Conservation (phyloP, 495 filamentous ascomycete species). For the Saxophila tyrrhenica region DNA sequence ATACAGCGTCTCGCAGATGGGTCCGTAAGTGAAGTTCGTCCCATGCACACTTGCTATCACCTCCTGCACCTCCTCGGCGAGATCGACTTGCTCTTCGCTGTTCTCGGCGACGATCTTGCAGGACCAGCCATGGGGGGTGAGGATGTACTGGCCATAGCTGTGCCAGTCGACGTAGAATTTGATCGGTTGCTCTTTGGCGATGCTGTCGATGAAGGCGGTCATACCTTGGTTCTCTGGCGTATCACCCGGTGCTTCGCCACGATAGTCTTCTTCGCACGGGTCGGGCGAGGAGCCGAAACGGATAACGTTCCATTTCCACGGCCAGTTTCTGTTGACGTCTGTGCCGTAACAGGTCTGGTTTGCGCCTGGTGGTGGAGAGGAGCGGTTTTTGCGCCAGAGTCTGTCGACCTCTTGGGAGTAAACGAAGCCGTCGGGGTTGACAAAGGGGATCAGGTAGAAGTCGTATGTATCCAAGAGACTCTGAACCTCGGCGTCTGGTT, state of each 20-base stretch:
- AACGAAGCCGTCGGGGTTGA: conserved; percentile 55
- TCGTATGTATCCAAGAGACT: conserved; percentile 47
- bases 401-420: conserved; percentile 49
- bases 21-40: conserved; percentile 35
- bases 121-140: conserved; percentile 38
- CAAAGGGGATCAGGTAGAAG: conserved; percentile 51
- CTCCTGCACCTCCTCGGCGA: conserved; percentile 23
- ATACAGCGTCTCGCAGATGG: conserved; percentile 50
- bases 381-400: conserved; percentile 56
- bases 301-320: conserved; percentile 35
- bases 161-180: conserved; percentile 54
- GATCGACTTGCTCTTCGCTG: conserved; percentile 22
- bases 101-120: conserved; percentile 37
- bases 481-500: conserved; percentile 31
- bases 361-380: conserved; percentile 26
- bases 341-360: conserved; percentile 38
- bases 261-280: conserved; percentile 45
- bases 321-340: conserved; percentile 59
- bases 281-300: conserved; percentile 41
- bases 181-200: conserved; percentile 36
- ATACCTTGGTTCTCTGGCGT: conserved; percentile 42
- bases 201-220: conserved; percentile 27
- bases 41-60: conserved; percentile 38
- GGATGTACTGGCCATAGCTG: conserved; percentile 44
- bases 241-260: conserved; percentile 36